Evolutionary conservation across 176 grass and related monocot species (phyloP), one percentile per base, ranked within the genome.

Genomic region (Phoenix roebelenii): DNA sequence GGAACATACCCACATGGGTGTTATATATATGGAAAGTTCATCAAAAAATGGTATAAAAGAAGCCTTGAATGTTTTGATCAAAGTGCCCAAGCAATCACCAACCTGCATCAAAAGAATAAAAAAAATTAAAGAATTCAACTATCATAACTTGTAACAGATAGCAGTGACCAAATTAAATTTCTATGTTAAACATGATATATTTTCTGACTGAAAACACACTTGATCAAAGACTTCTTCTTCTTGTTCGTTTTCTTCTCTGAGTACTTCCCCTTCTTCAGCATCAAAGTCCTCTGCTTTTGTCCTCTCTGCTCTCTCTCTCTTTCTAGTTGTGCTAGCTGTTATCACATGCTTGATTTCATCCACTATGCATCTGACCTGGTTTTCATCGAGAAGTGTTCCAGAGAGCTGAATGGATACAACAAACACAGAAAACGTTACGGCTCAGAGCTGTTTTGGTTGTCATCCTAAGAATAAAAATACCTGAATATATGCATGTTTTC

Each of bases 181-280:
- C 35, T 44, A 44, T 14, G 35, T 44, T 44, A 44, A 44, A 44
- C 35, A 44, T 12, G 35, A 44, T 12, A 44, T 44, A 44, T 44
- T 12, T 44, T 44, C 0, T 12, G 35, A 44, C 9, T 44, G 35
- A 9, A 2, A 60, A 82, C 7, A 4, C 71, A 89, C 94, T 85
- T 93, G 94, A 70, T 99, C 88, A 75, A 99, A 99, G 48, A 99
- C 84, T 80, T 99, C 94, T 65, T 98, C 94, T 69, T 99, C 94
- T 67, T 93, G 85, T 65, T 99, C 94, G 65, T 99, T 99, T 78
- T 99, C 94, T 86, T 93, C 94, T 74, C 92, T 74, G 32, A 99
- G 84, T 56, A 99, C 51, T 76, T 99, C 94, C 39, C 88, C 88
- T 83, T 99, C 94, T 59, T 99, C 94, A 17, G 94, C 94, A 81